Evolutionary conservation across 768 basidiomycete genomes (phyloP), one percentile per base, ranked within the genome.

Genomic region (Paxillus involutus): DNA sequence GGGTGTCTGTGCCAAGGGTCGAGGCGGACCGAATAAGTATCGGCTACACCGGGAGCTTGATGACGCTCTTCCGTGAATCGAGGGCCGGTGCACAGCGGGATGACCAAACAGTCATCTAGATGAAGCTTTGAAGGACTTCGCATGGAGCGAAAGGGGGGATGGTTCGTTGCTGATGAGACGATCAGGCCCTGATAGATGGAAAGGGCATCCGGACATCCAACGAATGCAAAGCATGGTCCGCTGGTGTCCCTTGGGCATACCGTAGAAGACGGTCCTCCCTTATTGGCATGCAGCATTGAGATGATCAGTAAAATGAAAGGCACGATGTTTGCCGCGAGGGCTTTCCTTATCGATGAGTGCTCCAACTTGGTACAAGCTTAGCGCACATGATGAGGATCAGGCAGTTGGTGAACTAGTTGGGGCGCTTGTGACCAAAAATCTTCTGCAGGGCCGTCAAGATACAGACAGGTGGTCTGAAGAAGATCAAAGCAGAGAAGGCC

Each of bases 281-380:
- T 32, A 32, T 32, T 32, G 7, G 32, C 59, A 61, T 36, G 48
- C 39, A 16, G 43, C 19, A 52, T 24, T 55, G 61, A 55, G 64
- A 55, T 63, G 66, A 66, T 67, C 60, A 62, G 62, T 57, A 62
- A 66, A 61, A 68, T 70, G 63, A 65, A 69, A 63, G 55, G 37
- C 67, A 65, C 61, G 63, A 61, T 24, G 53, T 35, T 29, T 53
- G 49, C 53, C 50, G 59, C 49, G 52, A 39, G 36, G 36, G 29
- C n/a, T 52, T 62, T 52, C 57, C 57, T 67, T 69, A 61, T 67
- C 63, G 61, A 63, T 65, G 54, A 51, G 49, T 41, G 51, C 35
- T 52, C 32, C 10, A 19, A 13, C 21, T 19, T 51, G 29, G 26
- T 37, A 42, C 26, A 29, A 26, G 21, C 24, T 46, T 40, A 39